Base-by-base conservation (phyloP, 2,329 filamentous ascomycete genomes). In the Arthrobotrys pseudoclavata region DNA sequence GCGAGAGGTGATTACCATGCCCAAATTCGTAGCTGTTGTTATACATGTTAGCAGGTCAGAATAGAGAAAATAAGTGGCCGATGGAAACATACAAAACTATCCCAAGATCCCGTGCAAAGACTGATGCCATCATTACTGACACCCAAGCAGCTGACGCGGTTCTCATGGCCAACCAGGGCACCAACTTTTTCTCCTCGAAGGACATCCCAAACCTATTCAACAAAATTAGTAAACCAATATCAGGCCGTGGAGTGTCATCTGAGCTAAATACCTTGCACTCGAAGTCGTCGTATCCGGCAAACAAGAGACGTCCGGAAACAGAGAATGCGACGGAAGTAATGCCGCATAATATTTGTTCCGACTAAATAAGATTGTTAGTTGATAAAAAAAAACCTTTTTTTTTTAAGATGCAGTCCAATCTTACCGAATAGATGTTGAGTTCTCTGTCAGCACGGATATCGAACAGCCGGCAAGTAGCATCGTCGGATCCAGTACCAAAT, bases 101-200 rank as follows among this genome's bases (percentile, higher is more conserved):
- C 96, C 96, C 96, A 99, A 81, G 96, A 99, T 85, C 96, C 96
- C 83, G 96, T 99, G 89, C 96, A 98, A 86, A 99, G 88, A 87
- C 95, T 98, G 87, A 98, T 97, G 79, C 95, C 96, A 84, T 99
- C 96, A 85, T 98, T 98, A 88, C 95, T 98, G 82, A 99, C 96
- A 81, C 96, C 96, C 83, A 99, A 87, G 86, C 96, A 99, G 89
- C 95, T 98, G 84, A 99, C 96, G 81, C 96, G 92, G 87, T 99
- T 99, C 86, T 98, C 95, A 85, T 99, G 96, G 82, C 96, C 96
- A 82, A 96, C 95, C 76, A 99, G 88, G 69, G 94, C 97, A 83
- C 96, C 96, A 80, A 99, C 94, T 86, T 97, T 96, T 84, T 99
- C 96, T 79, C 95, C 96, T 81, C 96, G 92, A 70, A 97, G 93